Conservation (phyloP, 2,329 filamentous ascomycete species). For the Ilyonectria destructans region DNA sequence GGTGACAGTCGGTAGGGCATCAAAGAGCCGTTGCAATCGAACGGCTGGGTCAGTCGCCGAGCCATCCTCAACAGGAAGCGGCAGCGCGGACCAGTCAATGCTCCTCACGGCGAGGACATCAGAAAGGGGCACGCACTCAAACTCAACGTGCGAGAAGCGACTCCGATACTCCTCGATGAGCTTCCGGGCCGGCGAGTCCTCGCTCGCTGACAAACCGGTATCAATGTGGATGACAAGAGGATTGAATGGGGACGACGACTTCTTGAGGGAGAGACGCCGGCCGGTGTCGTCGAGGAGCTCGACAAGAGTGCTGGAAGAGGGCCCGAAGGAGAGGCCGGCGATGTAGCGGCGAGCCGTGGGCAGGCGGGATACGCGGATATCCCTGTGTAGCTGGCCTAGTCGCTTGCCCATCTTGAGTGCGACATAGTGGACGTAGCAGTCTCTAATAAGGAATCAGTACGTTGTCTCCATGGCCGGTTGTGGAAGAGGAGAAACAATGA, state of each 20-base stretch:
- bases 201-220: conserved; percentile 54
- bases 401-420: conserved; percentile 86
- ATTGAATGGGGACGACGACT: conserved; percentile 78
- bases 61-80: conserved; percentile 36
- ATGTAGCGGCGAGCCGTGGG: conserved; percentile 68
- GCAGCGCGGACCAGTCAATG: conserved; percentile 70
- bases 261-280: conserved; percentile 75
- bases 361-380: conserved; percentile 58
- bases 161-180: conserved; percentile 70
- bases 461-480: not conserved
- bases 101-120: conserved; percentile 68
- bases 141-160: conserved; percentile 77
- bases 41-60: conserved; percentile 51
- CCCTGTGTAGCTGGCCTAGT: conserved; percentile 66
- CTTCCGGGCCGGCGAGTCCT: conserved; percentile 55
- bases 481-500: not conserved
- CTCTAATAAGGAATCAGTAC: conserved; percentile 45
- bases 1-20: conserved; percentile 79
- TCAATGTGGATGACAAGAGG: conserved; percentile 74
- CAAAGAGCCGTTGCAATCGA: conserved; percentile 70
- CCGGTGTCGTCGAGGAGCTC: conserved; percentile 82
- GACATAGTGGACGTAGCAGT: conserved; percentile 86
- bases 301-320: conserved; percentile 84
- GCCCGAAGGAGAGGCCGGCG: conserved; percentile 86
- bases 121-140: conserved; percentile 76